Evolutionary conservation across 352 stramenopile species (phyloP), one percentile per base, ranked within the genome.

Genomic region (Globisporangium emineosum): DNA sequence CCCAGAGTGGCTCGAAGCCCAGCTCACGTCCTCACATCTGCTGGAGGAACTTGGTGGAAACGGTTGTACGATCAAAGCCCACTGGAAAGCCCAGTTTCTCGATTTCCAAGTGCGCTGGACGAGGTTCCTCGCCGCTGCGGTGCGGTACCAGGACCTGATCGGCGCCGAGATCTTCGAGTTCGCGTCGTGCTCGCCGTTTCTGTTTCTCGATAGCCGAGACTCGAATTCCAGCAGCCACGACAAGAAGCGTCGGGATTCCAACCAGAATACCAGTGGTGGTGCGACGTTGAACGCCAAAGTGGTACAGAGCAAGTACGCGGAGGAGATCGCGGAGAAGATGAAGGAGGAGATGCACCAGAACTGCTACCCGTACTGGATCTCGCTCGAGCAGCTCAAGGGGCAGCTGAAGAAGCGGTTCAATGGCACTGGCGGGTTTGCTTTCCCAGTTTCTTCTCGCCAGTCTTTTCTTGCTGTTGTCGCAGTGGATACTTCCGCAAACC

Each of bases 321-420:
- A 78, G 9, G 76, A 84, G 50, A 78, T 87, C 27, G 56, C 71
- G 0, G 69, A 78, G n/a, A 81, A 78, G 33, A 81, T 87, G 64
- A 53, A 60, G 21, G 78, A 84, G 7, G 74, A 77, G 51, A 78
- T 82, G 65, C 62, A 64, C 50, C 64, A 65, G 32, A 67, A 54
- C 35, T 87, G 76, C 29, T 72, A 76, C 23, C 78, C 72, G 17
- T 87, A 78, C 50, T 87, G 78, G 76, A 76, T 66, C 29, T 60
- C 58, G 29, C 69, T 86, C 3, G 64, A 68, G 7, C 65, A n/a
- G 19, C 43, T 86, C 21, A 81, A 85, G 25, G 60, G 66, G 30
- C 70, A 73, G 49, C 37, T 85, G 3, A 59, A 71, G 23, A 59
- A 77, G 27, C 69, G 62, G 10, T 77, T 75, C 33, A 51, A 58